Evolutionary conservation across 2,329 filamentous ascomycete species (phyloP).

Genomic region (Penicillium occitanis): DNA sequence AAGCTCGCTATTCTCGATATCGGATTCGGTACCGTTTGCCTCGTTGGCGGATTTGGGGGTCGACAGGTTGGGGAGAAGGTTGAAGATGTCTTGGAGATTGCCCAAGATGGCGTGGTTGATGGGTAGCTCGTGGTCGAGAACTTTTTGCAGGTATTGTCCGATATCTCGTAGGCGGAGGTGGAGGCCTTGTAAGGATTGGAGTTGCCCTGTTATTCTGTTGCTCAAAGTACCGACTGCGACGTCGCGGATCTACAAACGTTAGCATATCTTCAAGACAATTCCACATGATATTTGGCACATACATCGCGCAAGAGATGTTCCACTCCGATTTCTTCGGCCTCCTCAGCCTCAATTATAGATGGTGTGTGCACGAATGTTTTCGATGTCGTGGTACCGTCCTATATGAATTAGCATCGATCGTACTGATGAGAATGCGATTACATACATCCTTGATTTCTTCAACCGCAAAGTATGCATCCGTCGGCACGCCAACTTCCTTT

Average conservation of each 20-base stretch:
- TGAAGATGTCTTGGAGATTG: slow-evolving; percentile 99
- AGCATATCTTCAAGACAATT: background rate
- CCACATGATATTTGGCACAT: background rate
- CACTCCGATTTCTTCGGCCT: slow-evolving; percentile 97
- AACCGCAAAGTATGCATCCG: slow-evolving; percentile 97
- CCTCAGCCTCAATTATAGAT: slow-evolving; percentile 96
- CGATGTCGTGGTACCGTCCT: slow-evolving; percentile 96
- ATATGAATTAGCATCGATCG: slow-evolving; percentile 39
- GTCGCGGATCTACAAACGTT: slow-evolving; percentile 67
- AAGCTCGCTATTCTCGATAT: slow-evolving; percentile 73
- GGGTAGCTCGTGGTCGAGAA: slow-evolving; percentile 85
- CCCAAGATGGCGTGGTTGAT: slow-evolving; percentile 97
- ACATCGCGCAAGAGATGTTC: slow-evolving; percentile 90
- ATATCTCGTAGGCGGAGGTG: slow-evolving; percentile 95
- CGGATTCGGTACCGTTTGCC: slow-evolving; percentile 41
- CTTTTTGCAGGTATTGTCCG: slow-evolving; percentile 91
- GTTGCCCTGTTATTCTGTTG: slow-evolving; percentile 93
- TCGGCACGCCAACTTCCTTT: slow-evolving; percentile 95
- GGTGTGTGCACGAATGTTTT: slow-evolving; percentile 99
- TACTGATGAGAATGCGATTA: background rate
- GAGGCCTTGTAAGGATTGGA: slow-evolving; percentile 94
- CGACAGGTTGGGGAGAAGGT: slow-evolving; percentile 91
- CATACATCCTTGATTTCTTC: slow-evolving; percentile 98
- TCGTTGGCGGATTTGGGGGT: slow-evolving; percentile 69
- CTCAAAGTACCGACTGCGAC: slow-evolving; percentile 96